Base-by-base conservation (phyloP, 2,329 filamentous ascomycete species). In the Laburnicola sp. region DNA sequence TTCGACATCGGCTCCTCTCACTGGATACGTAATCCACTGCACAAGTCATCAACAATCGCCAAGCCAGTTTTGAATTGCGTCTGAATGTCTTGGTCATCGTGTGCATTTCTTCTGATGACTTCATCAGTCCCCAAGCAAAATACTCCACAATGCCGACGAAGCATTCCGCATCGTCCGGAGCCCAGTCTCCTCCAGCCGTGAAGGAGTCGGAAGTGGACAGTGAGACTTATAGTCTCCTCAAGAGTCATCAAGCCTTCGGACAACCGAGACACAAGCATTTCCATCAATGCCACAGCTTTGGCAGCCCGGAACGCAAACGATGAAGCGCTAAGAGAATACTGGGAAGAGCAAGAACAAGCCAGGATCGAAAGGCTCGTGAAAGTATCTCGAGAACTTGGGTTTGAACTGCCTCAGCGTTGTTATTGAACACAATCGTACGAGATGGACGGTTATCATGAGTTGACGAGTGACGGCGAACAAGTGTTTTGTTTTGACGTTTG, bases 361-460 rank as follows among this genome's bases (percentile, higher is more conserved):
- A 31, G 51, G 22, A 16, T 41, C 2, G 34, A 31, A 2, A 43
- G 43, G 8, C 35, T 54, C 7, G n/a, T 50, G 21, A 47, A 36
- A 21, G 51, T 47, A 21, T 47, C 47, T 2, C 26, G 44, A 32
- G 47, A 54, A 16, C 35, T 54, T 11, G 51, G 51, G 1, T 54
- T 54, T 45, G 51, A 54, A 32, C 30, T 54, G 4, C 47, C 51
- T 6, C 38, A 28, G 6, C 37, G 31, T 3, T 54, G 43, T 31
- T 54, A 50, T 31, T 50, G 35, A 43, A 11, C 8, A 26, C 9
- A 26, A 1, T 42, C 3, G 27, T 42, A 26, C 25, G 30, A n/a
- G 6, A 7, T 27, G 26, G 38, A 6, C 38, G 7, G 16, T 7
- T 6, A 21, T 39, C 25, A 9, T 16, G 30, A 11, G 25, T 27